A percentile compares a stretch with the other conserved stretches of the same genome.
Evolutionary conservation across 2,329 filamentous ascomycete genomes (phyloP).

Genomic region (Chrysoporthe puriensis): DNA sequence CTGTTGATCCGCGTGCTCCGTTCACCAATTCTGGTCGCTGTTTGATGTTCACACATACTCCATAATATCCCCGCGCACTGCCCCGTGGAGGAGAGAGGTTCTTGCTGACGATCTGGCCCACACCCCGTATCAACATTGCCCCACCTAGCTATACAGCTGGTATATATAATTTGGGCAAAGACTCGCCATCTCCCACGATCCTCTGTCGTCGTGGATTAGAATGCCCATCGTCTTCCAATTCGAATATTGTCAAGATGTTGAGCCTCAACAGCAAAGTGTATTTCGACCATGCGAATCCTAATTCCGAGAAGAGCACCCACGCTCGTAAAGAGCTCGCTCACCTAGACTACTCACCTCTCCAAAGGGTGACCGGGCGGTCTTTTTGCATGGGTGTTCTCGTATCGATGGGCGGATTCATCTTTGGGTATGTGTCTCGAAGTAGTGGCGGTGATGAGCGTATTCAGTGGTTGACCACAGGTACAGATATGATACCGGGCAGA

Average conservation of each 20-base stretch:
- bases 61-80: constrained; percentile 14
- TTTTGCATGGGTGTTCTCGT: constrained; percentile 45
- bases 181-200: background rate
- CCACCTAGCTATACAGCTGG: background rate
- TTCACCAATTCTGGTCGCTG: too few species aligned
- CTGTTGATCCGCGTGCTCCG: constrained; percentile 2
- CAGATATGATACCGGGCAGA: constrained; percentile 57
- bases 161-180: background rate
- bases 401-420: constrained; percentile 50
- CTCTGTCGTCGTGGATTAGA: background rate
- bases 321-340: constrained; percentile 41
- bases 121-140: background rate
- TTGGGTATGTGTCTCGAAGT: constrained; percentile 35
- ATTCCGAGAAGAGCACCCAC: constrained; percentile 41
- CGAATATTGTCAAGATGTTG: constrained; percentile 16
- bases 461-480: constrained; percentile 36
- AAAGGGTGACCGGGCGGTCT: constrained; percentile 43
- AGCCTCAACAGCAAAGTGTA: constrained; percentile 34
- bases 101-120: background rate
- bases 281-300: constrained; percentile 50
- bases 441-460: background rate
- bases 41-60: background rate
- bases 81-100: constrained; percentile 9
- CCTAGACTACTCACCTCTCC: constrained; percentile 51
- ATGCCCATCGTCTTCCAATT: background rate